Evolutionary conservation across 73 alveolate species (phyloP), one percentile per base, ranked within the genome.

Genomic region (Paramecium sonneborni): DNA sequence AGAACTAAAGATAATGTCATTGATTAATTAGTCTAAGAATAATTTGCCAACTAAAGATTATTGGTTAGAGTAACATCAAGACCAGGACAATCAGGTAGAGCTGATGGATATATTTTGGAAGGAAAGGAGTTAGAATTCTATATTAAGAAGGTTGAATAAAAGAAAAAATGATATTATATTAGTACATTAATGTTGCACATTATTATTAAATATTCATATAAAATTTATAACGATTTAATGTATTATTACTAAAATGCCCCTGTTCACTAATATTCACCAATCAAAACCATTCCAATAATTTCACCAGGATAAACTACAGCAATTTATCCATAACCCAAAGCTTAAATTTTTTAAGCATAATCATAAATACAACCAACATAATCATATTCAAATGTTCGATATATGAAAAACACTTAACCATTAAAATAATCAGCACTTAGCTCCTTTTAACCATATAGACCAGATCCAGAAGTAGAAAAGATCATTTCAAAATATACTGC

Each of bases 31-130:
- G 94, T 97, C 84, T 93, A 92, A 85, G 98, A 96, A 26, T 95
- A 92, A 58, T 93, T 98, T 94, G 85, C 88, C 72, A 92, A 95
- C 44, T 98, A 99, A 57, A 97, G 99, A 88, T 93, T 98, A 55
- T 86, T 96, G 91, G 99, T 99, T 21, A 96, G 99, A 96, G 95
- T 98, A 88, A 93, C 99, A 76, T 96, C 99, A 85, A 95, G 99
- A 86, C 99, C 99, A 24, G 99, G 99, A 23, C 99, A 98, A 92
- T 95, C 97, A 69, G 99, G 99, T 79, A 98, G 99, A 92, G 99
- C 99, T 70, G 99, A 98, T 67, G 99, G 99, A 67, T 98, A 97
- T 95, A 92, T 98, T 86, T 95, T 98, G 62, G 99, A 98, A 95
- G 99, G 99, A 92, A 96, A 95, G 92, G 99, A 94, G 93, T 98